These are phyloP conservation scores for Ligustrum vulgare DNA, from an alignment of 257 asterid species.

Conservation along the genomic window DNA sequence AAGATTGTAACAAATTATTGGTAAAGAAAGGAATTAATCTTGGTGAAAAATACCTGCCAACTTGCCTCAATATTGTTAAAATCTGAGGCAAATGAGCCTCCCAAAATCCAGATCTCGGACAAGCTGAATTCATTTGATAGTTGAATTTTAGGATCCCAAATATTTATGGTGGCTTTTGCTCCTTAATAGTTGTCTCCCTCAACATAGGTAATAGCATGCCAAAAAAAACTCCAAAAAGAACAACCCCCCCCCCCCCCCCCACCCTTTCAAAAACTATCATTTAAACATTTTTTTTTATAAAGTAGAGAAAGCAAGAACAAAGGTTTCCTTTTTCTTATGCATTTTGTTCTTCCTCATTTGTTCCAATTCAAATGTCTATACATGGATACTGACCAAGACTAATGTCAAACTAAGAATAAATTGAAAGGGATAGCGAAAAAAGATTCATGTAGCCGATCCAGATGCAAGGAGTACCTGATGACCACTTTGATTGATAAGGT, in stretches of 20 bases:
- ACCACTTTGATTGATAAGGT: slow-evolving; percentile 61
- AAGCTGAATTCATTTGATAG: slow-evolving; percentile 80
- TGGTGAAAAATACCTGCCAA: slow-evolving; percentile 65
- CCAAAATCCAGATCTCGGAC: slow-evolving; percentile 86
- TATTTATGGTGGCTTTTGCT: slow-evolving; percentile 83
- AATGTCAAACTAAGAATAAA: background rate
- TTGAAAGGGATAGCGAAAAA: slow-evolving; percentile 11
- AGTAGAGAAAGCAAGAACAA: slow-evolving; percentile 9
- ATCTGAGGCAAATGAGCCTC: slow-evolving; percentile 72
- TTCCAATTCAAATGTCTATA: background rate
- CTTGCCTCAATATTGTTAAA: slow-evolving; percentile 92
- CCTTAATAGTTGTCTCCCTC: slow-evolving; percentile 79
- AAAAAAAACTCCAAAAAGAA: slow-evolving; percentile 55
- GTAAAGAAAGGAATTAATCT: too few relatives aligned
- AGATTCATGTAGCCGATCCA: too few relatives aligned
- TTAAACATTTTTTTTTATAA: slow-evolving; percentile 7
- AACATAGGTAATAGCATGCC: slow-evolving; percentile 84
- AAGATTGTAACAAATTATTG: slow-evolving; percentile 8
- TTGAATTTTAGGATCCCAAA: slow-evolving; percentile 82
- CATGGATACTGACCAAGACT: background rate
- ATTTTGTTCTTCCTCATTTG: background rate
- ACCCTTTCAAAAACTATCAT: background rate
- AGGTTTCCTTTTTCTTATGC: slow-evolving; percentile 9
- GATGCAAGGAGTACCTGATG: slow-evolving; percentile 61
- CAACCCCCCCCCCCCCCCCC: too few relatives aligned